Percentiles rank a stretch among this genome's conserved stretches.
These are phyloP conservation scores for Trametopsis cervina DNA, from an alignment of 768 basidiomycete genomes.

Conservation along the genomic window DNA sequence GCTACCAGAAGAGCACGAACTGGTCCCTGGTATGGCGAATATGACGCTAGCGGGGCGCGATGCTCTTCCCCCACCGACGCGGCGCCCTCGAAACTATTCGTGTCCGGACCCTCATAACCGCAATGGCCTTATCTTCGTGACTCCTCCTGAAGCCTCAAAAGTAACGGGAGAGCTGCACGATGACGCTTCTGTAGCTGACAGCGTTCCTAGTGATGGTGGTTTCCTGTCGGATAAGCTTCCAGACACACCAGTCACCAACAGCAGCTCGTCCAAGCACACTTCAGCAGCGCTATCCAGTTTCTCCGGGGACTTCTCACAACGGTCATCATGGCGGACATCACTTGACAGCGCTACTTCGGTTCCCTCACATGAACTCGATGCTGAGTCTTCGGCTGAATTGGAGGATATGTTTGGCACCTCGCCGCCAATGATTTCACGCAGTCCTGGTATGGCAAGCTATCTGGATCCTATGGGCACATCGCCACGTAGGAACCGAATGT, in stretches of 20 bases:
- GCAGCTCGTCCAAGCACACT: conserved; percentile 15
- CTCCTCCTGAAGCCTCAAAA: conserved; percentile 6
- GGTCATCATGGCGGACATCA: conserved; percentile 14
- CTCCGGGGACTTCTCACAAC: conserved; percentile 15
- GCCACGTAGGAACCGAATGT: conserved; percentile 3
- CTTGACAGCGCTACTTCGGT: not conserved
- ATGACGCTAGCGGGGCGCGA: not conserved
- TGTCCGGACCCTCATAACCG: conserved; percentile 20
- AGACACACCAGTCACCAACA: conserved; percentile 6
- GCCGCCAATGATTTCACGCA: not conserved
- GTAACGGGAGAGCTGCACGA: conserved; percentile 1
- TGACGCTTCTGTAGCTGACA: not conserved
- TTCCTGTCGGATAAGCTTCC: not conserved
- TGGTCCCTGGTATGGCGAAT: conserved; percentile 19
- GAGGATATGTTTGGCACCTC: not conserved
- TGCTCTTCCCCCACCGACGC: conserved; percentile 8
- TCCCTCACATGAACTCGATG: not conserved
- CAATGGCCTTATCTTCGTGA: conserved; percentile 20
- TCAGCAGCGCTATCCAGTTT: conserved; percentile 18
- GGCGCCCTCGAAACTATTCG: conserved; percentile 20
- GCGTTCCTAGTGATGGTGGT: conserved; percentile 3
- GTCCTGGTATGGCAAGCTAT: not conserved
- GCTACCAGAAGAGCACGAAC: conserved; percentile 46
- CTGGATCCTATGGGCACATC: not conserved
- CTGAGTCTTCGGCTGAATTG: not conserved